Evolutionary conservation across 768 basidiomycete genomes (phyloP), one percentile per base, ranked within the genome.

Genomic region (Leccinum sublutescens): DNA sequence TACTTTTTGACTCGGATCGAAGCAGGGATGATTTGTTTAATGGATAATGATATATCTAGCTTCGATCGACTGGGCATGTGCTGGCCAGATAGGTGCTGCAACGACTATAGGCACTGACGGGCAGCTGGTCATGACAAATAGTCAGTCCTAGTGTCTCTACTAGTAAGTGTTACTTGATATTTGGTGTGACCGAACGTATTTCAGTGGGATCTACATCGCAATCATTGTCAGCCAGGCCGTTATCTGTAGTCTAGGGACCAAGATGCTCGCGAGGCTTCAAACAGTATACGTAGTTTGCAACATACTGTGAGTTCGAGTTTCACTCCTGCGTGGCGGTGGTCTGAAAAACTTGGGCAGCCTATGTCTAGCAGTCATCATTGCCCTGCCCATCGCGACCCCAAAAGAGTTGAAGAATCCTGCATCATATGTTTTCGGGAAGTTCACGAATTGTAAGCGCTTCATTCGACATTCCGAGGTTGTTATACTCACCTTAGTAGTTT

Each of bases 261-360:
- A 75, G 17, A 63, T 85, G 19, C 75, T 92, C 12, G 89, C 89
- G 1, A 77, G 87, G 19, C 67, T 91, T n/a, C 89, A 91, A 66
- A 82, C 77, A 11, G 72, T 79, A 8, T 80, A 77, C 49, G 73
- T 80, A 9, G 53, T 74, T 6, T 68, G 75, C 36, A 82, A 82
- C 58, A 67, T 80, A 4, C 27, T 75, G 69, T 74, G 65, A 52
- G 74, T 62, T 14, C 11, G 17, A 10, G 33, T 38, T 25, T 34
- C 27, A 3, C 17, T 29, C 10, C 7, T 47, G 25, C 17, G 34
- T 12, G 29, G 23, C 15, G 10, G 34, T 33, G 8, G 31, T 29
- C 49, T 61, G 38, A 58, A 38, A n/a, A 17, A 14, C 10, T 45
- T 17, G 34, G 36, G 34, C 19, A 58, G 59, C 34, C 29, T 61